Percentiles rank a stretch among this genome's conserved stretches.
Conservation (phyloP, 441 rosid genomes). For the Arabidopsis lyrata region DNA sequence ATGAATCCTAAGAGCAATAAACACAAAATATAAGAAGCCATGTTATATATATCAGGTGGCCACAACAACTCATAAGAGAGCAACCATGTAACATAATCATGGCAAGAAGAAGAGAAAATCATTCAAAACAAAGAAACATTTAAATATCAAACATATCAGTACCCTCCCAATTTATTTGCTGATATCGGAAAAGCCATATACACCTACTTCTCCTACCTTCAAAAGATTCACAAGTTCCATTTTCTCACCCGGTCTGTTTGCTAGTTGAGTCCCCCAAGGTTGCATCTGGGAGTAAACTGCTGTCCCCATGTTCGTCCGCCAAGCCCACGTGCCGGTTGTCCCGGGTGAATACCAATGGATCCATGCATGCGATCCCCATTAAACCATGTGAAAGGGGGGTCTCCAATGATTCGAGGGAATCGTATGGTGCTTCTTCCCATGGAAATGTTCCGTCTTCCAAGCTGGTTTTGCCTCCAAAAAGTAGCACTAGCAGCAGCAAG, state of each 20-base stretch:
- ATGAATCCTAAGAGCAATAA: not conserved
- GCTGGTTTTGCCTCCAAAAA: not conserved
- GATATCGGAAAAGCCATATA: slow-evolving; percentile 19
- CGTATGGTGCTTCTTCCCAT: not conserved
- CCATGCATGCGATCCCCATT: not conserved
- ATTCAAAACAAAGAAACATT: slow-evolving; percentile 2
- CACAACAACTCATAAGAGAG: slow-evolving; percentile 22
- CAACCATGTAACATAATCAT: slow-evolving; percentile 2
- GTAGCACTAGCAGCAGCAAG: not conserved
- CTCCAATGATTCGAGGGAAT: slow-evolving; percentile 33
- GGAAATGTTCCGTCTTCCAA: not conserved
- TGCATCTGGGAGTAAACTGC: slow-evolving; percentile 43
- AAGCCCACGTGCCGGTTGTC: slow-evolving; percentile 2
- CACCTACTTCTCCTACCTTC: slow-evolving; percentile 21
- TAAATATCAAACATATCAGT: not conserved
- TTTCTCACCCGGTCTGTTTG: slow-evolving; percentile 3
- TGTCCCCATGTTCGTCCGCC: slow-evolving; percentile 27
- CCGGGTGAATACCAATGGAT: slow-evolving; percentile 24
- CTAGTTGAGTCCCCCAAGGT: slow-evolving; percentile 46
- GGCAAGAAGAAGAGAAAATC: slow-evolving; percentile 5
- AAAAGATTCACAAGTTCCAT: not conserved
- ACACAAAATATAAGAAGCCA: not conserved
- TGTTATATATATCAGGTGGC: not conserved
- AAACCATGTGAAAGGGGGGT: slow-evolving; percentile 12
- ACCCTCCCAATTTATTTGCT: slow-evolving; percentile 23